Base-by-base conservation (phyloP, 129 eudicot genomes). In the Arctium lappa region DNA sequence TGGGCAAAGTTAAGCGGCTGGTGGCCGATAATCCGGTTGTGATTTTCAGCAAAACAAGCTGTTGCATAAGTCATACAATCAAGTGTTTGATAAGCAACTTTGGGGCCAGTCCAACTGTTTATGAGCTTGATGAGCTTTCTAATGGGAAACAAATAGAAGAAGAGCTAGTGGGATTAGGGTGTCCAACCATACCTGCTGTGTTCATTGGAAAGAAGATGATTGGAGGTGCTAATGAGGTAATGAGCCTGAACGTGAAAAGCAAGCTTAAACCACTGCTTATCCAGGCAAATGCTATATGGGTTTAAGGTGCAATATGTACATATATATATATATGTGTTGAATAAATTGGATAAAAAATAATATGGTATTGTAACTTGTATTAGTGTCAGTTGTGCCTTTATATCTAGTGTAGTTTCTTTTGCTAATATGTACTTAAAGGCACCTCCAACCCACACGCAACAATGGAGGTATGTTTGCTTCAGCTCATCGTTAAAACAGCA, bases 271-370 rank as follows among this genome's bases (percentile, higher is more conserved):
- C 76, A 69, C 70, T 76, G 72, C 86, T 83, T 69, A 83, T 76
- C 7, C 37, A 83, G 73, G 86, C 75, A 5, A 83, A 83, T 16
- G 86, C 86, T 22, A 83, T 83, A 32, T 83, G 86, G 86, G 86
- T 83, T 50, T 50, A 50, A 50, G 62, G n/a, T 50, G 62, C 5
- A 50, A 50, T 50, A 50, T 50, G n/a, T n/a, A n/a, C n/a, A n/a
- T 22, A 22, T 22, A 22, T 22, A 22, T 22, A 22, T 22, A 22
- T 0, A 5, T 0, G 10, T 6, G 6, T 40, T 40, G 10, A 40
- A 40, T 40, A 7, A 5, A 8, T 40, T 40, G 10, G 46, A 40
- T 40, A 7, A 40, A 38, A 38, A 40, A 40, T 40, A 40, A 40
- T 40, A 40, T 8, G 10, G 8, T 40, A 7, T 40, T 40, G 46